Base-by-base conservation (phyloP, 192 early-diverging fungal species). In the Oehlia diaphana region DNA sequence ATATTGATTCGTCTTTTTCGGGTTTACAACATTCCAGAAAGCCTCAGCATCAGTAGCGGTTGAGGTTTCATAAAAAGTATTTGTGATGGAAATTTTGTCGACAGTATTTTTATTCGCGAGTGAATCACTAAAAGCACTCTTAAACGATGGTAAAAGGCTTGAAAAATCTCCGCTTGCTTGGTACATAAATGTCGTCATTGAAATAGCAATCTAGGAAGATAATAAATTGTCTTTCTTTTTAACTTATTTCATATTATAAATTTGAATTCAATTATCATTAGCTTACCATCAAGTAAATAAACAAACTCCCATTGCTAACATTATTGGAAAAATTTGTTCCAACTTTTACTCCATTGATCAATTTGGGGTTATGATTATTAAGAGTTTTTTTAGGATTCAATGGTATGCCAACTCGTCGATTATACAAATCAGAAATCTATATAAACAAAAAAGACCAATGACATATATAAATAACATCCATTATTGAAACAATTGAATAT, bases 11-110 rank as follows among this genome's bases (percentile, higher is more conserved):
- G 71, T 76, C 21, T 84, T 53, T n/a, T 63, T 62, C 12, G 87
- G 88, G 81, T 91, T 89, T 4, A 91, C 81, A 13, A 81, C 74
- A 12, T 81, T 44, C 90, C 90, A 91, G 64, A 91, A 87, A 9
- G 80, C 75, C 23, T 79, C 33, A 19, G 67, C 68, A 39, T 53
- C 44, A 26, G 7, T 3, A 13, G 67, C 66, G 26, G 44, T 63
- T 26, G 63, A 23, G 8, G 67, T 53, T 49, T 61, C 68, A 50
- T 39, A 79, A 31, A 71, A 71, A 6, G 50, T 79, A 37, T 75
- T 75, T 10, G 39, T 14, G 69, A 39, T 37, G 4, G 37, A 23
- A 0, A 21, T 39, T 6, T n/a, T 71, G 23, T 44, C 9, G 12
- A 44, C 8, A 33, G 42, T 49, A 42, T n/a, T 42, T 19, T 9